A percentile compares a stretch with the other conserved stretches of the same genome.
phyloP scores from a whole-genome alignment of 176 grass and related monocot species.

The Carex littledalei region DNA sequence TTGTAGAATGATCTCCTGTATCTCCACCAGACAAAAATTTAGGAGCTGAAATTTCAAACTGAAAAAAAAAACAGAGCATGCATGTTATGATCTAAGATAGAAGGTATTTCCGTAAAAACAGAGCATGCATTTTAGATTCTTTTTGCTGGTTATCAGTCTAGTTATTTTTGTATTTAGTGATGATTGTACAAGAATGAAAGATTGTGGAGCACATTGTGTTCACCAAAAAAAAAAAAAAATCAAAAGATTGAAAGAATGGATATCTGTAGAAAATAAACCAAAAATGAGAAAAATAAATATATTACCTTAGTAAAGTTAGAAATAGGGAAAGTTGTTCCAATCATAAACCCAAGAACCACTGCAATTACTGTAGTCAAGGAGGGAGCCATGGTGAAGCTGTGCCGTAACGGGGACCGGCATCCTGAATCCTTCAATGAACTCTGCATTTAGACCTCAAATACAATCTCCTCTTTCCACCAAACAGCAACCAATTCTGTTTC shows the following conservation, averaged over 20 bases:
- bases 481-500: neutral
- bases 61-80: conserved; percentile 7
- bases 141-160: neutral
- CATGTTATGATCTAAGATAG: conserved; percentile 16
- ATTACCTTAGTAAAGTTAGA: conserved; percentile 23
- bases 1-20: conserved; percentile 9
- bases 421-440: neutral
- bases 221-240: neutral
- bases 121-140: too few species aligned
- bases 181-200: neutral
- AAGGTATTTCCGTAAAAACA: neutral
- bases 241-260: neutral
- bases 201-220: neutral
- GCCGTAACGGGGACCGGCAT: neutral
- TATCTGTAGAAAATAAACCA: neutral
- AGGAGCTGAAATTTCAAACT: conserved; percentile 17
- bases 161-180: neutral
- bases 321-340: conserved; percentile 26
- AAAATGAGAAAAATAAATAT: neutral
- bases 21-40: conserved; percentile 3
- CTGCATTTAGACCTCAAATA: neutral
- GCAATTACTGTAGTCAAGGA: conserved; percentile 19
- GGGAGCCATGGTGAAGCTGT: neutral
- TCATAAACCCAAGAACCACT: conserved; percentile 28
- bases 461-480: neutral